Conservation (phyloP, 2,329 filamentous ascomycete genomes). For the Tothia fuscella region DNA sequence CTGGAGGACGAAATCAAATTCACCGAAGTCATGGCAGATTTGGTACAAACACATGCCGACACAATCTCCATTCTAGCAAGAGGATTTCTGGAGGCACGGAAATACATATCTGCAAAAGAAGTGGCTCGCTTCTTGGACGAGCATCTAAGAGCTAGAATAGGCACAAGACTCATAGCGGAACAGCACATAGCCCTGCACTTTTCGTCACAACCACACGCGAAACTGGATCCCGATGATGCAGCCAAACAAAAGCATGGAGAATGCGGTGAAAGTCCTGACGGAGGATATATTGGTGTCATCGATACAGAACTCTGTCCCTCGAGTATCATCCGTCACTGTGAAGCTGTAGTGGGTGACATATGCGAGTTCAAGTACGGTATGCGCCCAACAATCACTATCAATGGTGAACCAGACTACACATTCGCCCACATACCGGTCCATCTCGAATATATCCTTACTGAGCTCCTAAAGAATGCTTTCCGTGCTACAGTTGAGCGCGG, state of each 20-base stretch:
- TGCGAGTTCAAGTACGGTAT: constrained; percentile 94
- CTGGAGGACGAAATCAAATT: constrained; percentile 83
- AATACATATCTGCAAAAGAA: constrained; percentile 71
- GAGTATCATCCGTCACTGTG: constrained; percentile 69
- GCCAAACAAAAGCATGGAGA: not conserved
- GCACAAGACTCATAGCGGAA: constrained; percentile 86
- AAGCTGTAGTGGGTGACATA: constrained; percentile 85
- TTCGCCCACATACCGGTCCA: constrained; percentile 95
- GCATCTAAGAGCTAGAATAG: constrained; percentile 85
- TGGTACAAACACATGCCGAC: constrained; percentile 90
- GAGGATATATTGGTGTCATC: constrained; percentile 84
- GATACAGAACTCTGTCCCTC: constrained; percentile 80
- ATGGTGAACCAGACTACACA: constrained; percentile 74
- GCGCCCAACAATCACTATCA: constrained; percentile 66
- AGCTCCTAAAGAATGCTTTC: constrained; percentile 94
- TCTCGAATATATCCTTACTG: constrained; percentile 92
- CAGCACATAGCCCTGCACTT: constrained; percentile 89
- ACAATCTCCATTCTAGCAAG: constrained; percentile 87
- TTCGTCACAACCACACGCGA: constrained; percentile 58
- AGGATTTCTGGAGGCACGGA: constrained; percentile 84
- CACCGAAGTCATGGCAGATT: constrained; percentile 81
- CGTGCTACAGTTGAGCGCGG: constrained; percentile 79
- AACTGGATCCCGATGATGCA: constrained; percentile 23
- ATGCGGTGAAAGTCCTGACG: constrained; percentile 20
- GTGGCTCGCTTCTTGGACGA: constrained; percentile 91